Conservation (phyloP, 148 eudicot species). For the Polygonum maritimum region DNA sequence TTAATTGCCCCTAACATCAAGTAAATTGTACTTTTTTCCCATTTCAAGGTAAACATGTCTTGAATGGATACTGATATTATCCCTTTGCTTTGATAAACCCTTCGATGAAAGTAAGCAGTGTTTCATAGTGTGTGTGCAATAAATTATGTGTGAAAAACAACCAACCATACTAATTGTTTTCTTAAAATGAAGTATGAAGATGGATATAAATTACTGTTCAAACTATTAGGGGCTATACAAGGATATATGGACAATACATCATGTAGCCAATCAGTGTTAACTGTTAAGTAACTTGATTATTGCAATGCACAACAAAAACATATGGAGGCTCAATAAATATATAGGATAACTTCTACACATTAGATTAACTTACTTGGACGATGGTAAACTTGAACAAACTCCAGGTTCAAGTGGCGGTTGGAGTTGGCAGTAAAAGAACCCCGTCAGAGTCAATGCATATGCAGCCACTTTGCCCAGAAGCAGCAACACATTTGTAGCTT, state of each 20-base stretch:
- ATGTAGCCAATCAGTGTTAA: neutral
- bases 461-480: slow-evolving; percentile 76
- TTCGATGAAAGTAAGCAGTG: neutral
- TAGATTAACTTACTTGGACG: slow-evolving; percentile 37
- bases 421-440: slow-evolving; percentile 68
- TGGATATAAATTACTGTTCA: neutral
- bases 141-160: neutral
- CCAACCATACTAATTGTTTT: neutral
- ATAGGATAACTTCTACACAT: neutral
- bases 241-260: neutral
- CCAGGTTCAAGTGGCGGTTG: slow-evolving; percentile 34
- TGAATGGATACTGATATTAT: neutral
- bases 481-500: slow-evolving; percentile 55
- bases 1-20: neutral
- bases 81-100: neutral
- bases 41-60: neutral
- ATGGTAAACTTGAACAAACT: slow-evolving; percentile 12
- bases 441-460: slow-evolving; percentile 78
- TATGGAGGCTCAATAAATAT: neutral
- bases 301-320: neutral
- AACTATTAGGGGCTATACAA: neutral
- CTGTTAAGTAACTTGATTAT: neutral
- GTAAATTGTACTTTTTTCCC: neutral
- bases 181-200: neutral
- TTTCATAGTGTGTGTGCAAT: neutral